Base-by-base conservation (phyloP, 2,329 filamentous ascomycete species). In the Pseudogymnoascus sp. region DNA sequence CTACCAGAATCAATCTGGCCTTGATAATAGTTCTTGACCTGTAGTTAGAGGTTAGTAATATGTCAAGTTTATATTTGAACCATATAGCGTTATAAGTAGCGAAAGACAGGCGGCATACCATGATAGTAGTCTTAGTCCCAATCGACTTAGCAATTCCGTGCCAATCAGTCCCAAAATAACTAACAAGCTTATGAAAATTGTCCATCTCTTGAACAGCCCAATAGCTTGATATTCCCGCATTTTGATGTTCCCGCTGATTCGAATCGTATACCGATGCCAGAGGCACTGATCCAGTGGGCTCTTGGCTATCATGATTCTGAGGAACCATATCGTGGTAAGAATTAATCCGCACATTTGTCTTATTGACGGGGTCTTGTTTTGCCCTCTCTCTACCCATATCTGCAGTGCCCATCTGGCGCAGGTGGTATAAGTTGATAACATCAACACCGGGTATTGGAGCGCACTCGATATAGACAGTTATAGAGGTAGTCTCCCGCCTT, bases 201-300 rank as follows among this genome's bases (percentile, higher is more conserved):
- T 14, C 3, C 62, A 88, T 82, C 75, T 95, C 90, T 1, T 88
- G 88, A 21, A 93, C 90, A 70, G 89, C 93, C 90, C 90, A 95
- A 73, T 95, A 93, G 74, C 90, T 93, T 21, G 21, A 21, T 1
- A 88, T 85, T 66, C 87, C 85, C 62, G 77, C 8, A 23, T 59
- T 53, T 43, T 21, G 2, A 21, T 21, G 21, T 21, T 21, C 21
- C 21, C 16, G 63, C 28, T 28, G 65, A n/a, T 25, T n/a, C 21
- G 12, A 49, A 25, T 28, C 43, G 43, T 25, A 49, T 49, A 1
- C 12, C 3, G 43, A n/a, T 49, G 2, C 5, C n/a, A n/a, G 21
- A 49, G 21, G 12, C 14, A 49, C 8, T n/a, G 14, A n/a, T 49
- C 21, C 12, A 28, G 3, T n/a, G 12, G 12, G 21, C 21, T n/a